Percentiles rank a stretch among this genome's conserved stretches.
Conservation (phyloP, 108 stramenopile genomes). For the Nannochloropsis salina region DNA sequence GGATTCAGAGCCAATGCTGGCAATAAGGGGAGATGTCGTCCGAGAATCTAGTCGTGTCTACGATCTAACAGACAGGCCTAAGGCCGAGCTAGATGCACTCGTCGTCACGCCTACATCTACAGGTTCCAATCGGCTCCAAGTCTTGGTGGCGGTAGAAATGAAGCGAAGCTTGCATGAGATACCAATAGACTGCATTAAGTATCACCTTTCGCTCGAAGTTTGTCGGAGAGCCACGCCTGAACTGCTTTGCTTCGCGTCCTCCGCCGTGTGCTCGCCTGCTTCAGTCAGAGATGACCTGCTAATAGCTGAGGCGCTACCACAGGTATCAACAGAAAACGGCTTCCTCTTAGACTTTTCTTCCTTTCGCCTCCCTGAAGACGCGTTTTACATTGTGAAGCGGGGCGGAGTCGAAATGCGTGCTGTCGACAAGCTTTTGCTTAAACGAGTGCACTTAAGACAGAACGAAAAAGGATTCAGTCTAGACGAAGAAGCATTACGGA, state of each 20-base stretch:
- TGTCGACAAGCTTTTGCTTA: not conserved
- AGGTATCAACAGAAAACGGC: conserved; percentile 9
- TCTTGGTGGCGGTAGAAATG: not conserved
- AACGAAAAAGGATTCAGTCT: not conserved
- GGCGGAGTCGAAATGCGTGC: not conserved
- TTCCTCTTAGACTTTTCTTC: not conserved
- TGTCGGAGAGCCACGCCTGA: not conserved
- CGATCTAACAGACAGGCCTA: not conserved
- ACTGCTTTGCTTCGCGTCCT: not conserved
- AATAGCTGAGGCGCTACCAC: not conserved
- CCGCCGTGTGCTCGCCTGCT: not conserved
- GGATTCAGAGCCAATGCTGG: not conserved
- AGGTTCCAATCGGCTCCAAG: not conserved
- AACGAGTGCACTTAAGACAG: not conserved
- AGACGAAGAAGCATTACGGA: not conserved
- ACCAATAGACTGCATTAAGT: not conserved
- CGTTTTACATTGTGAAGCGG: not conserved
- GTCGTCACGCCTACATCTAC: not conserved
- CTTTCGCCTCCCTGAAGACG: not conserved
- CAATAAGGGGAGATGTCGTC: not conserved
- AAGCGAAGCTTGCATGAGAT: not conserved
- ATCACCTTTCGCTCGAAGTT: conserved; percentile 1
- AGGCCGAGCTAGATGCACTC: not conserved
- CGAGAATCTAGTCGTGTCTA: not conserved
- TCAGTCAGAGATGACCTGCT: not conserved